Conservation (phyloP, 2,329 filamentous ascomycete species). For the Diaporthe humulicola region DNA sequence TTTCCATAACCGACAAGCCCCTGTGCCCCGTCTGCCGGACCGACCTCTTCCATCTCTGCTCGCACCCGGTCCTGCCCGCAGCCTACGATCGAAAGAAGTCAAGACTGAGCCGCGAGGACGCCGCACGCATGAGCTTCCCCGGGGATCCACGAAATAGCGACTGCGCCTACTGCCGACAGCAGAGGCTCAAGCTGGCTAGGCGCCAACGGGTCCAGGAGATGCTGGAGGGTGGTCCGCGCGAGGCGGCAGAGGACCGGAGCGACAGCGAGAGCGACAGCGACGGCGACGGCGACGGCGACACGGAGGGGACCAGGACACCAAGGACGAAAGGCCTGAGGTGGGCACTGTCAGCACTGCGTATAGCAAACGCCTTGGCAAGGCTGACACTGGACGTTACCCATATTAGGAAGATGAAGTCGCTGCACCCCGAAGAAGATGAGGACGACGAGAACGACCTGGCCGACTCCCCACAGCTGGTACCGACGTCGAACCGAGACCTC, state of each 20-base stretch:
- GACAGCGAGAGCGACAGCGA: slow-evolving; percentile 10
- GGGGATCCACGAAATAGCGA: slow-evolving; percentile 29
- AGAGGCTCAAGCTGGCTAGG: slow-evolving; percentile 78
- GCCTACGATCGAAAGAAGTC: slow-evolving; percentile 38
- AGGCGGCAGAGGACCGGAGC: background rate
- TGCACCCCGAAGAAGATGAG: slow-evolving; percentile 36
- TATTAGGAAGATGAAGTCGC: slow-evolving; percentile 41
- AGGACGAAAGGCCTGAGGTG: slow-evolving; percentile 38
- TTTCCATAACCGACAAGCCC: slow-evolving; percentile 41
- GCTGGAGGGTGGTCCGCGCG: slow-evolving; percentile 43
- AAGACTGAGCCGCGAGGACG: slow-evolving; percentile 30
- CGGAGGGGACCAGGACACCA: slow-evolving; percentile 19
- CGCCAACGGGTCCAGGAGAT: slow-evolving; percentile 72
- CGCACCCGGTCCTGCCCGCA: slow-evolving; percentile 38
- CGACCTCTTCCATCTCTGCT: slow-evolving; percentile 40
- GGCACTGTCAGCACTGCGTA: slow-evolving; percentile 37
- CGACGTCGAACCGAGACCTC: slow-evolving; percentile 27
- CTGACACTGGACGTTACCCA: slow-evolving; percentile 41
- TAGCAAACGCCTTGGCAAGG: slow-evolving; percentile 39
- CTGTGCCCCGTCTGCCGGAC: slow-evolving; percentile 41
- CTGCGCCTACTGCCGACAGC: slow-evolving; percentile 61
- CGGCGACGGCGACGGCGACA: slow-evolving; percentile 14
- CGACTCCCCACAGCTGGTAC: slow-evolving; percentile 29
- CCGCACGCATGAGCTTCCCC: slow-evolving; percentile 34
- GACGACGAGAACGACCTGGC: slow-evolving; percentile 34